A percentile compares a stretch with the other conserved stretches of the same genome.
phyloP scores from a whole-genome alignment of 208 protist species.

The Leishmania lainsoni region DNA sequence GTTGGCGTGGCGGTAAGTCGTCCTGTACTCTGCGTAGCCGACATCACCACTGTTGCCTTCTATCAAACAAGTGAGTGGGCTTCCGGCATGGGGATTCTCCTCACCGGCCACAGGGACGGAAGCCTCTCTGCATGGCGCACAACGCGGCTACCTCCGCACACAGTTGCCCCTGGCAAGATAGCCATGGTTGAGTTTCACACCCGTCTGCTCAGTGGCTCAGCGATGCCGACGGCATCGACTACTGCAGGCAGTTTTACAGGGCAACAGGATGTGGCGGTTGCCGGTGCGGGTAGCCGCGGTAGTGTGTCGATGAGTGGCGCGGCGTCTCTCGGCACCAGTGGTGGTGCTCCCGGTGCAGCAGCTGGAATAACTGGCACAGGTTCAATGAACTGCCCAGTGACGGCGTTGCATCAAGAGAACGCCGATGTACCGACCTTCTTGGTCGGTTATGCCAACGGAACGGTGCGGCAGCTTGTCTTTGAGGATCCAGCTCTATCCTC shows the following conservation, averaged over 20 bases:
- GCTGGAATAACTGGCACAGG: neutral
- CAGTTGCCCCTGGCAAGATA: conserved; percentile 57
- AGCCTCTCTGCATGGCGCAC: conserved; percentile 78
- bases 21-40: conserved; percentile 26
- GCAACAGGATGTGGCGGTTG: neutral
- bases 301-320: neutral
- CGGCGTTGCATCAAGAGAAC: conserved; percentile 60
- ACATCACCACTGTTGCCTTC: conserved; percentile 58
- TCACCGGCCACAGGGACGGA: conserved; percentile 84
- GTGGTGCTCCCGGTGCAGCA: neutral
- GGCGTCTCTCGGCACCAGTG: neutral
- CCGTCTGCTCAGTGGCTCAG: conserved; percentile 32
- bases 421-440: conserved; percentile 70
- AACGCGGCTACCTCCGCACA: conserved; percentile 70
- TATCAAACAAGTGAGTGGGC: conserved; percentile 85
- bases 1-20: conserved; percentile 49
- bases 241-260: neutral
- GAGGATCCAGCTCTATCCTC: conserved; percentile 29
- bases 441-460: conserved; percentile 69
- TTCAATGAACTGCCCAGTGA: conserved; percentile 50
- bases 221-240: neutral
- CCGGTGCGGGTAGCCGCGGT: neutral
- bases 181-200: conserved; percentile 71
- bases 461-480: conserved; percentile 60
- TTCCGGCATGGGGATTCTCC: conserved; percentile 59